Conservation (phyloP, 1,139 yeast genomes). For the Debaryomyces coudertii region DNA sequence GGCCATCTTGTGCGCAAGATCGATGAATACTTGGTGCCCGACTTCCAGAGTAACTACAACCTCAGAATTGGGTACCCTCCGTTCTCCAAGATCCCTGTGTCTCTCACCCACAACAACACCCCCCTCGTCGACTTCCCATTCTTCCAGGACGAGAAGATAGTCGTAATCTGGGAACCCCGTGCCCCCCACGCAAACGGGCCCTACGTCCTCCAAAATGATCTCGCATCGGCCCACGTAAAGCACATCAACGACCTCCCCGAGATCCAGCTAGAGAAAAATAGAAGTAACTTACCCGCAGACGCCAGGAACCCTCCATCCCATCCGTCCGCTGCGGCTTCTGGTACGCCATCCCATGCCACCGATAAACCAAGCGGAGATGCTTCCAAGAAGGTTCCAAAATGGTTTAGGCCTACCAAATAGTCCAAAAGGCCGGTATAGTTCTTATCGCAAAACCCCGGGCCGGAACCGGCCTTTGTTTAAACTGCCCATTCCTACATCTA, state of each 20-base stretch:
- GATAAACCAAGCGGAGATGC: conserved; percentile 15
- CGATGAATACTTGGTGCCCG: conserved; percentile 42
- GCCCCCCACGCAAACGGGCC: conserved; percentile 24
- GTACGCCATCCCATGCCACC: neutral
- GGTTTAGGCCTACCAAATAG: conserved; percentile 18
- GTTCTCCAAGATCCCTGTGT: conserved; percentile 33
- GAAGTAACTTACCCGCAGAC: conserved; percentile 32
- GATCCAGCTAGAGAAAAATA: conserved; percentile 36
- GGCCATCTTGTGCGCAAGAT: conserved; percentile 43
- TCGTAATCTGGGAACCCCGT: conserved; percentile 40
- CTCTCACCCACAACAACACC: conserved; percentile 35
- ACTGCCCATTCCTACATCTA: conserved; percentile 1
- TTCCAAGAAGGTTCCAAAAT: conserved; percentile 25
- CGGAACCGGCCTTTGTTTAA: neutral
- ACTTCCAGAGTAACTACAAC: conserved; percentile 34
- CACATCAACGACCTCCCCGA: conserved; percentile 43
- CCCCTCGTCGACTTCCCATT: conserved; percentile 38
- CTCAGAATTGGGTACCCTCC: conserved; percentile 51
- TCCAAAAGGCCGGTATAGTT: neutral
- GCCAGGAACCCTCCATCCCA: neutral
- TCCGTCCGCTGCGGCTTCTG: conserved; percentile 1
- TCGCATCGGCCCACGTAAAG: conserved; percentile 20
- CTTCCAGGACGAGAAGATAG: conserved; percentile 34
- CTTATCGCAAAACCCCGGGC: neutral
- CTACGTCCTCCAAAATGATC: conserved; percentile 18